phyloP scores from a whole-genome alignment of 2,329 filamentous ascomycete genomes.

The Rhynchosporium agropyri region DNA sequence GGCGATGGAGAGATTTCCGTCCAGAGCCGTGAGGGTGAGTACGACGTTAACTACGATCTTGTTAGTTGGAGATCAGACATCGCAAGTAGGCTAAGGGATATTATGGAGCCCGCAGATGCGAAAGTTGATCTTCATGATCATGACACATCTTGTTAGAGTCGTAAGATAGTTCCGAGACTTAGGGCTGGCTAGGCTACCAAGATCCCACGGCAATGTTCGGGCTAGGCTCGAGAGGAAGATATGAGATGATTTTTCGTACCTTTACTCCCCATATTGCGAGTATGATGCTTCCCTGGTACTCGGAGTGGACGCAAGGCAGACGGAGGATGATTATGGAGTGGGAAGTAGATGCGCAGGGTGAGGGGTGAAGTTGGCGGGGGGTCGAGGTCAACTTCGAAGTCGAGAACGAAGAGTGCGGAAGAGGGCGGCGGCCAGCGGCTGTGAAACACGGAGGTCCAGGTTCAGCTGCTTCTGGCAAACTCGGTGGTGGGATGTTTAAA shows the following conservation, averaged over 20 bases:
- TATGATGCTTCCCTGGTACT: background rate
- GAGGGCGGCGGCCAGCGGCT: conserved; percentile 7
- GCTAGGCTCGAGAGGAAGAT: conserved; percentile 9
- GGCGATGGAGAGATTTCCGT: conserved; percentile 30
- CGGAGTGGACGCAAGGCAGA: too few relatives aligned
- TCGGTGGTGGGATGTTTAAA: background rate
- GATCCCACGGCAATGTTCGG: background rate
- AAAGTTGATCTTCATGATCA: background rate
- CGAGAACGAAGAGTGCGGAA: conserved; percentile 2
- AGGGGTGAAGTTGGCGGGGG: background rate
- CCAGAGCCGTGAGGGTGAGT: conserved; percentile 33
- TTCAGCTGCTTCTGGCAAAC: conserved; percentile 2
- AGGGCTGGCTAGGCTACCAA: background rate
- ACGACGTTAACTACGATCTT: conserved; percentile 31
- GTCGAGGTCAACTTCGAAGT: conserved; percentile 6
- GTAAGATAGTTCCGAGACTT: background rate
- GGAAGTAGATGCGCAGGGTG: background rate
- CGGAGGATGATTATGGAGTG: too few relatives aligned
- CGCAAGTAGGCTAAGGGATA: background rate
- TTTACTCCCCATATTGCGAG: conserved; percentile 29
- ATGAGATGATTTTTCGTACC: conserved; percentile 23
- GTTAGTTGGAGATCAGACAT: conserved; percentile 21
- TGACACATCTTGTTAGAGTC: background rate
- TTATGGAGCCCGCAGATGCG: background rate
- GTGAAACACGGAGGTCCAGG: conserved; percentile 7